These are phyloP conservation scores for Agaricus sinodeliciosus DNA, from an alignment of 768 basidiomycete species.

Conservation along the genomic window DNA sequence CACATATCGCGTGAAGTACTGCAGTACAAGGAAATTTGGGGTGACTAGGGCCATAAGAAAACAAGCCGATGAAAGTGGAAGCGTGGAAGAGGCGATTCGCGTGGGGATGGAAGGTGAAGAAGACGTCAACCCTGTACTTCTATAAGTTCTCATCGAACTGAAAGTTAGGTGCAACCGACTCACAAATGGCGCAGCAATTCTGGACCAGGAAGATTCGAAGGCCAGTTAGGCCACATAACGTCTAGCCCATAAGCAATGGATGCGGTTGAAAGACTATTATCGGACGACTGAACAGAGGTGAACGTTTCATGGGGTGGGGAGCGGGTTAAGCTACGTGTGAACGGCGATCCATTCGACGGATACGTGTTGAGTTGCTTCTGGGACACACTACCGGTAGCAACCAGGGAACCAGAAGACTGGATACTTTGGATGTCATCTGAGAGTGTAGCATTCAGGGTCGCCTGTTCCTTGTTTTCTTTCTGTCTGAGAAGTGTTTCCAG, in stretches of 20 bases:
- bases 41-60: slow-evolving; percentile 60
- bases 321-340: slow-evolving; percentile 17
- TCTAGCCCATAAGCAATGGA: slow-evolving; percentile 25
- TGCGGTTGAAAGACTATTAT: slow-evolving; percentile 11
- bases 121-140: slow-evolving; percentile 58
- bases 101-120: slow-evolving; percentile 75
- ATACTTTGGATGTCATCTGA: neutral
- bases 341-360: slow-evolving; percentile 6
- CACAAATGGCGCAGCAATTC: slow-evolving; percentile 62
- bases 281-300: slow-evolving; percentile 9
- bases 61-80: slow-evolving; percentile 54
- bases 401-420: neutral
- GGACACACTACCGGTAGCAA: neutral
- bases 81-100: slow-evolving; percentile 65
- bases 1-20: slow-evolving; percentile 84
- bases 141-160: neutral
- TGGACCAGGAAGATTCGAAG: slow-evolving; percentile 52
- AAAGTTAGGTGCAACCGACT: slow-evolving; percentile 16
- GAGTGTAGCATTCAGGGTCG: neutral
- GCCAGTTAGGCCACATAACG: slow-evolving; percentile 54
- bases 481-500: slow-evolving; percentile 60
- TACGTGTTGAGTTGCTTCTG: slow-evolving; percentile 3
- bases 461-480: slow-evolving; percentile 30
- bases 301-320: slow-evolving; percentile 19
- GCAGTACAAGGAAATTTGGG: slow-evolving; percentile 66